phyloP scores from a whole-genome alignment of 2,329 filamentous ascomycete species.

The Clarireedia hainanense region DNA sequence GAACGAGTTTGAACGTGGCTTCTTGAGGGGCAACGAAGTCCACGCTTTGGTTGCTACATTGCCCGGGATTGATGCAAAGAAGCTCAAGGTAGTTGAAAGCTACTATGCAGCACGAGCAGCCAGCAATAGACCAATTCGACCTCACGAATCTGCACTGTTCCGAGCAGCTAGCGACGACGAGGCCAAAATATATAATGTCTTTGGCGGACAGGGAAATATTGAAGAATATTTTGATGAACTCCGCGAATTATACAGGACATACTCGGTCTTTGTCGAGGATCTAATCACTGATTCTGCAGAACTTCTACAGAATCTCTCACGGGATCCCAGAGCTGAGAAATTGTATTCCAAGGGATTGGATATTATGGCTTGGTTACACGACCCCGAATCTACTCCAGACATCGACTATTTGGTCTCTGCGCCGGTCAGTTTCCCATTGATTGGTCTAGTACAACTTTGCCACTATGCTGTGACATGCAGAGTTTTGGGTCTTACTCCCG shows the following conservation, averaged over 20 bases:
- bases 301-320: slow-evolving; percentile 76
- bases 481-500: slow-evolving; percentile 81
- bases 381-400: slow-evolving; percentile 84
- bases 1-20: slow-evolving; percentile 94
- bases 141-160: slow-evolving; percentile 88
- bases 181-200: slow-evolving; percentile 85
- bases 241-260: slow-evolving; percentile 82
- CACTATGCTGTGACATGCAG: slow-evolving; percentile 95
- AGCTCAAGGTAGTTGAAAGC: slow-evolving; percentile 77
- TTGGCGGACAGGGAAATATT: slow-evolving; percentile 96
- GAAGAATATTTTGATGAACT: slow-evolving; percentile 99
- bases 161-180: slow-evolving; percentile 78
- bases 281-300: slow-evolving; percentile 75
- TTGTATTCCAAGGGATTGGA: slow-evolving; percentile 96
- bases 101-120: slow-evolving; percentile 89
- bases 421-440: slow-evolving; percentile 91
- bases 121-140: slow-evolving; percentile 76
- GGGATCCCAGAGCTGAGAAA: slow-evolving; percentile 83
- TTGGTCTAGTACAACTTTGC: slow-evolving; percentile 89
- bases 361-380: slow-evolving; percentile 85
- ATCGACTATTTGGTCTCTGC: slow-evolving; percentile 90
- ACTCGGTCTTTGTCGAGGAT: slow-evolving; percentile 82
- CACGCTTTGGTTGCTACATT: slow-evolving; percentile 81
- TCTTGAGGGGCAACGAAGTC: slow-evolving; percentile 91
- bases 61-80: slow-evolving; percentile 88